Evolutionary conservation across 2,329 filamentous ascomycete genomes (phyloP).

Genomic region (Epichloe festucae): DNA sequence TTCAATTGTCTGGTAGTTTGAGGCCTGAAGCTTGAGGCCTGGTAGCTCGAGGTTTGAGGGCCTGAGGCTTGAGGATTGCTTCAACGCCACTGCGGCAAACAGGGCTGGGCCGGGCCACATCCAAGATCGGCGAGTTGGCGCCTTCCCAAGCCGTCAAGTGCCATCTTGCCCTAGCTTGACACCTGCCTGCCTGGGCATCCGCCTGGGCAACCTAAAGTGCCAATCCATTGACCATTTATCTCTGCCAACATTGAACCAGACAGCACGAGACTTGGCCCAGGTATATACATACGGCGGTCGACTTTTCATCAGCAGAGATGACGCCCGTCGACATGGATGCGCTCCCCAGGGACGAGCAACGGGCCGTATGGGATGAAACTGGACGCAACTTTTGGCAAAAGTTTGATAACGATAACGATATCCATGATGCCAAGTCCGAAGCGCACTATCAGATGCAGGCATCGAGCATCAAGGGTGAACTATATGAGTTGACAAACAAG

Average conservation of each 20-base stretch:
- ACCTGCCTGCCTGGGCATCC: background rate
- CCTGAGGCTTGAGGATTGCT: background rate
- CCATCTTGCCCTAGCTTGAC: background rate
- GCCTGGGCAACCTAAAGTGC: background rate
- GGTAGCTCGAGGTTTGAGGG: background rate
- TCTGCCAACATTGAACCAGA: no score
- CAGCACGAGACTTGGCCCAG: no score
- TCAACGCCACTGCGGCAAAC: no score
- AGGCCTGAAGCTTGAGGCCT: background rate
- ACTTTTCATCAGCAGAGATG: conserved; percentile 4
- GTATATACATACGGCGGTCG: no score
- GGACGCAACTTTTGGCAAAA: conserved; percentile 23
- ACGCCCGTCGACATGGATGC: conserved; percentile 15
- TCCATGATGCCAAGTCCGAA: conserved; percentile 12
- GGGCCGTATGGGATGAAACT: conserved; percentile 23
- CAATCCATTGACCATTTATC: background rate
- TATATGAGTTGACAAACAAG: conserved; percentile 16
- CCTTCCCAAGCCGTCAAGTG: background rate
- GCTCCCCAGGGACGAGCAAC: conserved; percentile 19
- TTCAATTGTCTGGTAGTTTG: background rate
- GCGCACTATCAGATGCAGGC: conserved; percentile 14
- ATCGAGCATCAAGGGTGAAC: conserved; percentile 16
- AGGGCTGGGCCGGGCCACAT: no score
- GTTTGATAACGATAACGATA: conserved; percentile 15
- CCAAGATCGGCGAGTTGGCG: background rate